These are phyloP conservation scores for maize (Zea mays) DNA, from an alignment of 176 grass and related monocot species.

Conservation along the genomic window DNA sequence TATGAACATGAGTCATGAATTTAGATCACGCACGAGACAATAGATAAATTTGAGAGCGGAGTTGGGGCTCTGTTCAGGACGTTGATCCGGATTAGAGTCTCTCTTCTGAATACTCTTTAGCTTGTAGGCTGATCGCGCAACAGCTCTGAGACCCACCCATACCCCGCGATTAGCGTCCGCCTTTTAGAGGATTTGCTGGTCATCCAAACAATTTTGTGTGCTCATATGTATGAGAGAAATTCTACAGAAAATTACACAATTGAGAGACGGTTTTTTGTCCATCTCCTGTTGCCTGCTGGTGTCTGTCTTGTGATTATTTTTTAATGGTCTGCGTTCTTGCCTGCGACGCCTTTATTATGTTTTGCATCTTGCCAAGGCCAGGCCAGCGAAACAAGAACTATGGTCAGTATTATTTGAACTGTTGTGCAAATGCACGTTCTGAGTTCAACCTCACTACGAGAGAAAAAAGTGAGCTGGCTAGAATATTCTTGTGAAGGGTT, in stretches of 20 bases:
- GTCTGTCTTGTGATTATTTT: conserved; percentile 5
- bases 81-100: too few relatives aligned
- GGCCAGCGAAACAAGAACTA: background rate
- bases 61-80: too few relatives aligned
- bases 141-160: too few relatives aligned
- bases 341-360: background rate
- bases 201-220: background rate
- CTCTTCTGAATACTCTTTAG: too few relatives aligned
- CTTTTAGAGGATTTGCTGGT: background rate
- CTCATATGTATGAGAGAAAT: background rate
- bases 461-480: background rate
- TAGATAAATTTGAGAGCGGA: too few relatives aligned
- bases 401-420: background rate
- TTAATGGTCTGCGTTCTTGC: background rate
- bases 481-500: background rate
- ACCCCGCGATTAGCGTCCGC: too few relatives aligned
- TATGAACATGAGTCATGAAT: too few relatives aligned
- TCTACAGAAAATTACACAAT: background rate
- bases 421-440: background rate
- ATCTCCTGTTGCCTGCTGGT: background rate
- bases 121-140: too few relatives aligned
- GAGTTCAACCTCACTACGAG: background rate
- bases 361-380: background rate
- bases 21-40: too few relatives aligned
- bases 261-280: conserved; percentile 28